Evolutionary conservation across 257 asterid genomes (phyloP).

Genomic region (Solanum peruvianum): DNA sequence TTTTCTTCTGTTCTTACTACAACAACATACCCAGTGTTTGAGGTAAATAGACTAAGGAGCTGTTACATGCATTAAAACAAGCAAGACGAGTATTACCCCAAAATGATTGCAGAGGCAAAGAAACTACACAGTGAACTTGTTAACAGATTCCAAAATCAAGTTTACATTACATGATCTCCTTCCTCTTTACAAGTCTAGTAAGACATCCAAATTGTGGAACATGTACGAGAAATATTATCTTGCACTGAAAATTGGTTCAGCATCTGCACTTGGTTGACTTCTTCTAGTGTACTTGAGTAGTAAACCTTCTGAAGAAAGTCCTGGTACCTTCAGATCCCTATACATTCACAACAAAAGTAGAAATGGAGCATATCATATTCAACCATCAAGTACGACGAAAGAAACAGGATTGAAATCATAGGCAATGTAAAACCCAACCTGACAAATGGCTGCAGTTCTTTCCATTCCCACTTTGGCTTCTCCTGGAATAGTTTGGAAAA

Average conservation of each 20-base stretch:
- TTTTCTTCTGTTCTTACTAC: background rate
- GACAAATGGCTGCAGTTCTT: slow-evolving; percentile 74
- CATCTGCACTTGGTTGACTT: slow-evolving; percentile 55
- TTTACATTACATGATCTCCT: background rate
- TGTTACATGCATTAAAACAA: background rate
- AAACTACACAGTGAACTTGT: background rate
- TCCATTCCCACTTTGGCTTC: slow-evolving; percentile 84
- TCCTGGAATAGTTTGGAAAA: slow-evolving; percentile 47
- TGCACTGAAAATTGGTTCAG: slow-evolving; percentile 79
- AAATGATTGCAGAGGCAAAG: background rate
- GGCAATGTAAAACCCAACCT: slow-evolving; percentile 30
- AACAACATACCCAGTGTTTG: background rate
- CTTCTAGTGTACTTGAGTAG: slow-evolving; percentile 84
- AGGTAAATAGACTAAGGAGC: background rate
- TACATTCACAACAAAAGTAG: background rate
- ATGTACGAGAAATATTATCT: slow-evolving; percentile 22
- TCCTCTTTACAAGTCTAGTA: background rate
- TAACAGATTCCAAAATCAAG: background rate
- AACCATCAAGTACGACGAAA: background rate
- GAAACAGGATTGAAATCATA: background rate
- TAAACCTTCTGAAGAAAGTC: slow-evolving; percentile 77
- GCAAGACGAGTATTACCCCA: background rate
- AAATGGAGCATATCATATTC: background rate
- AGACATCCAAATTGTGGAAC: background rate
- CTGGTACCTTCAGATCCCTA: slow-evolving; percentile 87